Percentiles rank a stretch among this genome's conserved stretches.
phyloP scores from a whole-genome alignment of 768 basidiomycete species.

The Amanita muscaria region DNA sequence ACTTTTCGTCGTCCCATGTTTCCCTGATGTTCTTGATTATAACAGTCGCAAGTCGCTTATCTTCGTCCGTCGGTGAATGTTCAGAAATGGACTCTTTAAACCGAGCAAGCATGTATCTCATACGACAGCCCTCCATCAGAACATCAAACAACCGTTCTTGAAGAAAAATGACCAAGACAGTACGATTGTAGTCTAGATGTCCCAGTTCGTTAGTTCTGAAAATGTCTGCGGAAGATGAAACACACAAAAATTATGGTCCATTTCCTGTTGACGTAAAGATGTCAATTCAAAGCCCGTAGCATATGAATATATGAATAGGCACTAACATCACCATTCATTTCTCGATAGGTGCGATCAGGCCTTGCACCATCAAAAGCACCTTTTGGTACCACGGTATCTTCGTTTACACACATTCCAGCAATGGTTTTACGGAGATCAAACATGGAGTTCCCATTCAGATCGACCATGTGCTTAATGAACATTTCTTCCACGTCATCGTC shows the following conservation, averaged over 20 bases:
- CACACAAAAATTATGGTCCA: slow-evolving; percentile 24
- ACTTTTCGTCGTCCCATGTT: slow-evolving; percentile 9
- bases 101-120: not conserved
- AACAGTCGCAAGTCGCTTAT: slow-evolving; percentile 7
- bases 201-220: slow-evolving; percentile 10
- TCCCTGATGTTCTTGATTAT: slow-evolving; percentile 10
- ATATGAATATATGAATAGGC: too few relatives aligned
- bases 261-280: slow-evolving; percentile 22
- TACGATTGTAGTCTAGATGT: slow-evolving; percentile 19
- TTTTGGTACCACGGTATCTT: slow-evolving; percentile 24
- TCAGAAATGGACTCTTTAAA: not conserved
- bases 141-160: slow-evolving; percentile 10
- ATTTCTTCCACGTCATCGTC: slow-evolving; percentile 5
- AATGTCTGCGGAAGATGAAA: not conserved
- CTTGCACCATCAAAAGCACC: slow-evolving; percentile 26
- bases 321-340: too few relatives aligned
- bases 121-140: not conserved
- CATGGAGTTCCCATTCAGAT: slow-evolving; percentile 21
- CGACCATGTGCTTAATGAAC: slow-evolving; percentile 20
- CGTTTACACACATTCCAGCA: slow-evolving; percentile 16
- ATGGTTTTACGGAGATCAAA: slow-evolving; percentile 7
- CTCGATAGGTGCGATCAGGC: too few relatives aligned
- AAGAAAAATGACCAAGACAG: slow-evolving; percentile 25
- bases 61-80: not conserved
- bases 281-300: too few relatives aligned